Evolutionary conservation across 352 stramenopile species (phyloP).

Genomic region (Discostella stelligera): DNA sequence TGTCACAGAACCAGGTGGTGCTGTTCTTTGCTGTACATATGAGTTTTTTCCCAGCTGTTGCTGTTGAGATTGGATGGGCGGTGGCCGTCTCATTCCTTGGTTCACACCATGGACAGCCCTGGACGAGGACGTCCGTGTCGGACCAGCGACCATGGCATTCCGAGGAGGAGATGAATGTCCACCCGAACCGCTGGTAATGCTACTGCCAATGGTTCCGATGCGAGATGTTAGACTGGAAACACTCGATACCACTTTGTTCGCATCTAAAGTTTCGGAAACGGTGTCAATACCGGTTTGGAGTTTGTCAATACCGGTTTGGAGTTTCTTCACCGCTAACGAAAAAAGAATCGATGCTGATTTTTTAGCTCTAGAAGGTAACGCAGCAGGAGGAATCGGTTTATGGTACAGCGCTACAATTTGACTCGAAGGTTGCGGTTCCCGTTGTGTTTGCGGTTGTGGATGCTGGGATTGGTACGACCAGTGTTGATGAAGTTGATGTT

Average conservation of each 20-base stretch:
- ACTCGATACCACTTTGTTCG: constrained; percentile 26
- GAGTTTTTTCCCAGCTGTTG: constrained; percentile 1
- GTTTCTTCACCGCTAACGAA: constrained; percentile 31
- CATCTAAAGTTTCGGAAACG: constrained; percentile 42
- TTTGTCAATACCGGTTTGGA: constrained; percentile 47
- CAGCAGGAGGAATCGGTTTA: background rate
- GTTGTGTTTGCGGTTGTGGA: constrained; percentile 11
- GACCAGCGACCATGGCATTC: background rate
- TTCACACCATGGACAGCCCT: background rate
- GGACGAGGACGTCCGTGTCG: background rate
- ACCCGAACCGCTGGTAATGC: constrained; percentile 13
- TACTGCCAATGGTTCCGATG: constrained; percentile 29
- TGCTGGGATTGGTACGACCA: constrained; percentile 14
- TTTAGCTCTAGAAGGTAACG: constrained; percentile 6
- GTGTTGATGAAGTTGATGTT: constrained; percentile 11
- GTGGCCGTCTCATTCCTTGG: constrained; percentile 10
- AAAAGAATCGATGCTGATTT: constrained; percentile 30
- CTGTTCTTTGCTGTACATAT: constrained; percentile 15
- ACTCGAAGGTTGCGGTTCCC: constrained; percentile 1
- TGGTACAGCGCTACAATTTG: constrained; percentile 16
- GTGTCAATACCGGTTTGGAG: constrained; percentile 45
- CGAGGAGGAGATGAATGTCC: constrained; percentile 5
- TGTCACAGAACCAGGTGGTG: background rate
- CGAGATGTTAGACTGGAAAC: constrained; percentile 41
- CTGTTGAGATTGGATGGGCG: background rate